Conservation (phyloP, 2,329 filamentous ascomycete genomes). For the Pseudocercospora pini-densiflorae region DNA sequence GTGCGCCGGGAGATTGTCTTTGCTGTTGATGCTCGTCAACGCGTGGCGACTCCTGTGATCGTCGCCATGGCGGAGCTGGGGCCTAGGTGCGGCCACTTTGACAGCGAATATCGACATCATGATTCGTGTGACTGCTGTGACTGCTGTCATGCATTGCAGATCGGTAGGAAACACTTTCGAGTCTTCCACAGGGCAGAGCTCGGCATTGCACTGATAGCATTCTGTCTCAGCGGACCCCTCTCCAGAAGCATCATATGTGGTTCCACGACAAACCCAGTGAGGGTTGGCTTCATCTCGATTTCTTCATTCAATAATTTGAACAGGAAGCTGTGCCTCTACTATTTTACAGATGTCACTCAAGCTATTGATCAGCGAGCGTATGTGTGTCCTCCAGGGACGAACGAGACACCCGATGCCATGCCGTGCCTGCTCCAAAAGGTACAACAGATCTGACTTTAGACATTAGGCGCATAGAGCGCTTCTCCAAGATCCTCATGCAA, state of each 20-base stretch:
- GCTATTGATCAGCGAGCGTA: slow-evolving; percentile 1
- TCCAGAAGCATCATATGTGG: not conserved
- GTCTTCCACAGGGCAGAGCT: not conserved
- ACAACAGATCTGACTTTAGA: slow-evolving; percentile 12
- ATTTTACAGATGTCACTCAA: slow-evolving; percentile 8
- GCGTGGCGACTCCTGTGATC: not conserved
- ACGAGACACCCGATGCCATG: slow-evolving; percentile 4
- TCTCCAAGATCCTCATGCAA: slow-evolving; percentile 7
- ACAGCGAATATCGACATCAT: no score
- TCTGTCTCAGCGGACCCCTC: no score
- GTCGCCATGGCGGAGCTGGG: not conserved
- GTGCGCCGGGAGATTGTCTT: not conserved
- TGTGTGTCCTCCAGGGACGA: slow-evolving; percentile 13
- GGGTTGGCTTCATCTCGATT: not conserved
- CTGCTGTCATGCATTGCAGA: no score
- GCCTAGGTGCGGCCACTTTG: not conserved
- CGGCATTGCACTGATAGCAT: not conserved
- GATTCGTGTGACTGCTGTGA: no score
- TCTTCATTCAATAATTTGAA: not conserved
- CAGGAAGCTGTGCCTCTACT: slow-evolving; percentile 6
- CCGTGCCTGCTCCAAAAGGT: slow-evolving; percentile 4
- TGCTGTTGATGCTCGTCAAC: not conserved
- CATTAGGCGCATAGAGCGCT: slow-evolving; percentile 2
- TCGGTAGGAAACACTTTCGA: no score
- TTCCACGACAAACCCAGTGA: not conserved